Base-by-base conservation (phyloP, 208 protist species). In the Trypanosoma cruzi region DNA sequence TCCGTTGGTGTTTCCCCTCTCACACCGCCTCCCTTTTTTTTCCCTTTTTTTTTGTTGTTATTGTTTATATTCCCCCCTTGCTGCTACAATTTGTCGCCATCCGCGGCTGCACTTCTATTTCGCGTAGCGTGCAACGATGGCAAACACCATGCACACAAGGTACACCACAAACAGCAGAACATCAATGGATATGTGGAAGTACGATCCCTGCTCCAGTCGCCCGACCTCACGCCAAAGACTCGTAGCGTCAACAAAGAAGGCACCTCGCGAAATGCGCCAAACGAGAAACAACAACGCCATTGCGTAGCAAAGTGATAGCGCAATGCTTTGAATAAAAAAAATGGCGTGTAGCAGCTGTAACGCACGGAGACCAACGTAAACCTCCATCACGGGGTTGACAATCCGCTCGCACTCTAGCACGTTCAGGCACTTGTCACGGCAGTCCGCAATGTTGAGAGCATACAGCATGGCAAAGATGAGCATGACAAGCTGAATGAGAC, bases 361-460 rank as follows among this genome's bases (percentile, higher is more conserved):
- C 10, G 78, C 68, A 34, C 86, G 82, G 11, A 93, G 61, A 2
- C 66, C 80, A 32, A 95, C 68, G 68, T 93, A 93, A 1, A 78
- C 79, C 56, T 95, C 86, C 20, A 93, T 37, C 13, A 95, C 20
- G n/a, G 86, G 86, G 64, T 95, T 95, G 62, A 82, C 84, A 44
- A 81, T 70, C 8, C 89, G 82, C 69, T 95, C 89, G 60, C 86
- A 92, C 77, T 95, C 86, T 77, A 93, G 83, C 53, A 87, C 84
- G 56, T 78, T 86, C 58, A 87, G 71, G 37, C 71, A 83, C 64
- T 89, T 88, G 52, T 95, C 89, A 48, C 80, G 82, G 65, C 89
- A 93, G 70, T 95, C 89, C 29, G 86, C 84, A 46, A 95, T 80
- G 69, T 85, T 91, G 64, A 95, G 85, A 52, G 85, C 81, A 58